These are phyloP conservation scores for Delonix regia DNA, from an alignment of 306 rosid genomes.

Conservation along the genomic window DNA sequence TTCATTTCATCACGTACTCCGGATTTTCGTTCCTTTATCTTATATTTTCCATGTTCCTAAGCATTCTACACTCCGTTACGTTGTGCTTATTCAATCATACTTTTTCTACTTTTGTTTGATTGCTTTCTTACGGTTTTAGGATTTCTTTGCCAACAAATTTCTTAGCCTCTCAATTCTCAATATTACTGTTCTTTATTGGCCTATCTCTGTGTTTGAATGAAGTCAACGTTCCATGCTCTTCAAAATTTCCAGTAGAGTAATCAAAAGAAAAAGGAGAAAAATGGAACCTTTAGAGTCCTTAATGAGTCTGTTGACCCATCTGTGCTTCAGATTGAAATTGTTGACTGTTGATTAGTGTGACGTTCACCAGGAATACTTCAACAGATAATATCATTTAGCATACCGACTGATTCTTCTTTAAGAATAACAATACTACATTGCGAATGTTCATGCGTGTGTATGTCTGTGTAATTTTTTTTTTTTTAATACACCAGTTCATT, in stretches of 20 bases:
- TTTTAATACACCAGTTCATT: background rate
- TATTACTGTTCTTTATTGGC: background rate
- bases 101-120: background rate
- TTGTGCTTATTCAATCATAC: background rate
- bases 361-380: background rate
- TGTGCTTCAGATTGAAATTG: background rate
- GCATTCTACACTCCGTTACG: background rate
- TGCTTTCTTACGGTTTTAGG: background rate
- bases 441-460: background rate
- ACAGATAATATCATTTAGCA: background rate
- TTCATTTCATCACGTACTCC: constrained; percentile 13
- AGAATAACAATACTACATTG: background rate
- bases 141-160: background rate
- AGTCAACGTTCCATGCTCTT: background rate
- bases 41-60: background rate
- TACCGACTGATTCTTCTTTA: background rate
- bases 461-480: background rate
- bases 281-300: background rate
- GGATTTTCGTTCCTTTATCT: background rate
- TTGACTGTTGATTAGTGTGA: background rate
- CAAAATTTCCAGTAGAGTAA: background rate
- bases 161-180: background rate
- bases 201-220: background rate
- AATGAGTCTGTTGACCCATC: background rate
- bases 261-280: background rate